Base-by-base conservation (phyloP, 2,329 filamentous ascomycete species). In the Metarhizium rileyi region DNA sequence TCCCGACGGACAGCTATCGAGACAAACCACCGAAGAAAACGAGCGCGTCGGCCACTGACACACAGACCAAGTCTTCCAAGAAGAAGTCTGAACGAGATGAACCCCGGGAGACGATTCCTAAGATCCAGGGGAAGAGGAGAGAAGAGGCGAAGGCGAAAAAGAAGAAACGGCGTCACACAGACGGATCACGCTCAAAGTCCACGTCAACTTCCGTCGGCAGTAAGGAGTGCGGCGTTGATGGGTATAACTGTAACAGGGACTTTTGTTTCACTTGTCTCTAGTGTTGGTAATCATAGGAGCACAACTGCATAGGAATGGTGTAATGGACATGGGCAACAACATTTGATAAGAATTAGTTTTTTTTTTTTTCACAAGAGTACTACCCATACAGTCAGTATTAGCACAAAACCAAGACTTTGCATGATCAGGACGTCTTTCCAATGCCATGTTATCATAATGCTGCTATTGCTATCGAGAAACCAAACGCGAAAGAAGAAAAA, bases 221-320 rank as follows among this genome's bases (percentile, higher is more conserved):
- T 55, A 66, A 74, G 47, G 67, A 67, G 14, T 83, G 80, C 51
- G 80, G 80, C 3, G 65, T 75, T 54, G 70, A 73, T 54, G 79
- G 75, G 12, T 82, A 76, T 59, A 66, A 64, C 16, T 83, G 80
- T 53, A 72, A 72, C 3, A 68, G 75, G 48, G 73, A 78, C 52
- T 83, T 82, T 63, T 83, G 80, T 62, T 81, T 84, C 56, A 70
- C 68, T 9, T 83, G 80, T 57, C 65, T 78, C 51, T 53, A 16
- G 42, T 23, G 28, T 47, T 23, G 45, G 26, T 25, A 40, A 12
- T 23, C 5, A n/a, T 5, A 25, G 38, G 38, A 42, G 22, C 18
- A 25, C 38, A 23, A 12, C 18, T 47, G 45, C 35, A 38, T 40
- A 22, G 44, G 44, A 25, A 22, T 22, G 44, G 18, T 38, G 44